Percentiles rank a stretch among this genome's conserved stretches.
Evolutionary conservation across 2,329 filamentous ascomycete genomes (phyloP).

Genomic region (Aspergillus sp.): DNA sequence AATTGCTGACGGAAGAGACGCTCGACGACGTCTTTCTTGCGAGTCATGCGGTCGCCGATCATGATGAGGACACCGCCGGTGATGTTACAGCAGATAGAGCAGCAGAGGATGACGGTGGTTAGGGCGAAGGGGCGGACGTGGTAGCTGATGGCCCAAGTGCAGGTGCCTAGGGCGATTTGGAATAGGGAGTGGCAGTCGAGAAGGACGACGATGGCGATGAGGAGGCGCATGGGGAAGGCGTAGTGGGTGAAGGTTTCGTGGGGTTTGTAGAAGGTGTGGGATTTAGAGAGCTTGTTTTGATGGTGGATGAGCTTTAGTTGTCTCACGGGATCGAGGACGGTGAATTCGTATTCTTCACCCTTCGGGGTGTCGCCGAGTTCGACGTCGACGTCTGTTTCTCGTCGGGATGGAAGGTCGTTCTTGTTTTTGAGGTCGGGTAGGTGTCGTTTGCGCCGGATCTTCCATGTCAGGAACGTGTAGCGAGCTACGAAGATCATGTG

Average conservation of each 20-base stretch:
- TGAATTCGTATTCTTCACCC: slow-evolving; percentile 57
- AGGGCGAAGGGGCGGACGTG: slow-evolving; percentile 68
- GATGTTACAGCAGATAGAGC: slow-evolving; percentile 76
- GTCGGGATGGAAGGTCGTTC: slow-evolving; percentile 64
- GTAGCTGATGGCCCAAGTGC: slow-evolving; percentile 78
- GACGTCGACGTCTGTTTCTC: slow-evolving; percentile 47
- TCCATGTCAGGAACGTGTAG: slow-evolving; percentile 69
- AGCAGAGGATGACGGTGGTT: slow-evolving; percentile 79
- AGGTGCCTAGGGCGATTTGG: slow-evolving; percentile 76
- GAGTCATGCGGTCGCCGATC: slow-evolving; percentile 72
- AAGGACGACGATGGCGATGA: slow-evolving; percentile 76
- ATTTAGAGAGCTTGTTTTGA: slow-evolving; percentile 76
- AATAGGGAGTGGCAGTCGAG: slow-evolving; percentile 78
- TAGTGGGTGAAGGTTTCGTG: slow-evolving; percentile 81
- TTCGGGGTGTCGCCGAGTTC: slow-evolving; percentile 45
- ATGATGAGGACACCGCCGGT: slow-evolving; percentile 74
- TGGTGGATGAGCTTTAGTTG: slow-evolving; percentile 73
- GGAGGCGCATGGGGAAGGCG: slow-evolving; percentile 72
- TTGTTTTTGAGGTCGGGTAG: slow-evolving; percentile 66
- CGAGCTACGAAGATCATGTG: slow-evolving; percentile 82
- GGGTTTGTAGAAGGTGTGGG: slow-evolving; percentile 86
- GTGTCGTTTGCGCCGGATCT: slow-evolving; percentile 61
- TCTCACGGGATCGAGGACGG: slow-evolving; percentile 66
- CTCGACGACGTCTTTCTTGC: slow-evolving; percentile 84
- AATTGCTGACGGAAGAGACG: slow-evolving; percentile 75